These are phyloP conservation scores for Jimgerdemannia lactiflua DNA, from an alignment of 192 early-diverging fungal species.

Conservation along the genomic window DNA sequence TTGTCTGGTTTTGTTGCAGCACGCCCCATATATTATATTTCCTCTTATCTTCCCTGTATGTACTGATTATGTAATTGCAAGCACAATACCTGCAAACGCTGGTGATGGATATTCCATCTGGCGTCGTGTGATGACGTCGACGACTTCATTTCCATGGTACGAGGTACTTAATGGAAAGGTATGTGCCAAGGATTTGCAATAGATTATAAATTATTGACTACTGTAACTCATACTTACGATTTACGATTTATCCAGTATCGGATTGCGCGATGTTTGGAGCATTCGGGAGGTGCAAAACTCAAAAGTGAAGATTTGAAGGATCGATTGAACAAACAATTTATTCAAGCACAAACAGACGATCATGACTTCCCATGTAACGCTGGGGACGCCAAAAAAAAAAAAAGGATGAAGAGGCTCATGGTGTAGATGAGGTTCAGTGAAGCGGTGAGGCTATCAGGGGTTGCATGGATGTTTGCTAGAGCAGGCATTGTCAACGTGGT, in stretches of 20 bases:
- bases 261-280: conserved; percentile 2
- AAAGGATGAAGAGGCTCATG: too few relatives aligned
- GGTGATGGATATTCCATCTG: conserved; percentile 12
- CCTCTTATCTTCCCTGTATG: conserved; percentile 1
- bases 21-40: not conserved
- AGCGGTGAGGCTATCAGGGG: too few relatives aligned
- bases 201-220: conserved; percentile 1
- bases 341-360: not conserved
- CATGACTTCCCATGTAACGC: not conserved
- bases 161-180: conserved; percentile 14
- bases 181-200: not conserved
- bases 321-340: not conserved
- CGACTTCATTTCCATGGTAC: conserved; percentile 3
- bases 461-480: too few relatives aligned
- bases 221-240: conserved; percentile 12
- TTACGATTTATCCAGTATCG: conserved; percentile 9
- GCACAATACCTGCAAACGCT: conserved; percentile 12
- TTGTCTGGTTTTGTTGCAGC: too few relatives aligned
- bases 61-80: conserved; percentile 3
- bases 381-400: not conserved
- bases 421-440: too few relatives aligned
- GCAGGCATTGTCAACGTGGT: too few relatives aligned
- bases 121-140: conserved; percentile 8
- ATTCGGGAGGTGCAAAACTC: not conserved
- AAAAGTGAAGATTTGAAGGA: not conserved